phyloP scores from a whole-genome alignment of 345 rosid species.

The Litchi chinensis region DNA sequence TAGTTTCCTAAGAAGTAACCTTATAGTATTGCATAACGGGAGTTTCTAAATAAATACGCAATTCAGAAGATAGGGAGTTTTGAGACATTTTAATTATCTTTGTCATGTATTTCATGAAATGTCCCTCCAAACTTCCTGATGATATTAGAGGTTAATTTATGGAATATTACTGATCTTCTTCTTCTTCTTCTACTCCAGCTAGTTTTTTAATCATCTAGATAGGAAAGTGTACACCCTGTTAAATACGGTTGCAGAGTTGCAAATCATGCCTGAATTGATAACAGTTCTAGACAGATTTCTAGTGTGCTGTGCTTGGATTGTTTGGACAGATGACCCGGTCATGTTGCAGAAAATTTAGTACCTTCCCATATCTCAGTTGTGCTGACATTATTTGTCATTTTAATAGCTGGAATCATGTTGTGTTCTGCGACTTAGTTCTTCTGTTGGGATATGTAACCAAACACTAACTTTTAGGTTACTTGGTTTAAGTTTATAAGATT shows the following conservation, averaged over 20 bases:
- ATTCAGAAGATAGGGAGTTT: constrained; percentile 14
- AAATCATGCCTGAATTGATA: too few relatives aligned
- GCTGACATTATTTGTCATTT: too few relatives aligned
- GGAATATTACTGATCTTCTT: constrained; percentile 7
- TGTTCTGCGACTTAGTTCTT: neutral
- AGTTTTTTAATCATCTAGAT: neutral
- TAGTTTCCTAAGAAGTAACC: constrained; percentile 7
- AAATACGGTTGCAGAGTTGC: neutral
- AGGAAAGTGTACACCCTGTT: neutral
- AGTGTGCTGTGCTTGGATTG: neutral
- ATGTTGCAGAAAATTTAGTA: too few relatives aligned
- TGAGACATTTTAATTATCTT: constrained; percentile 8
- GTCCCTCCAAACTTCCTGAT: constrained; percentile 7
- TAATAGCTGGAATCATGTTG: too few relatives aligned
- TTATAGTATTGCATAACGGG: constrained; percentile 8
- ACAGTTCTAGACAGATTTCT: neutral
- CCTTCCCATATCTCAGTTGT: too few relatives aligned
- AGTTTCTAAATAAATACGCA: constrained; percentile 16
- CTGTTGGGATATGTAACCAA: neutral
- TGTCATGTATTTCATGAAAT: constrained; percentile 1
- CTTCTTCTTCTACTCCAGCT: neutral
- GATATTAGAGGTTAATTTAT: constrained; percentile 7
- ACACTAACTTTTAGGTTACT: neutral
- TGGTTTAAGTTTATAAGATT: neutral
- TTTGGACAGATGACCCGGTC: too few relatives aligned